Base-by-base conservation (phyloP, 768 basidiomycete genomes). In the Lentinula sp. region DNA sequence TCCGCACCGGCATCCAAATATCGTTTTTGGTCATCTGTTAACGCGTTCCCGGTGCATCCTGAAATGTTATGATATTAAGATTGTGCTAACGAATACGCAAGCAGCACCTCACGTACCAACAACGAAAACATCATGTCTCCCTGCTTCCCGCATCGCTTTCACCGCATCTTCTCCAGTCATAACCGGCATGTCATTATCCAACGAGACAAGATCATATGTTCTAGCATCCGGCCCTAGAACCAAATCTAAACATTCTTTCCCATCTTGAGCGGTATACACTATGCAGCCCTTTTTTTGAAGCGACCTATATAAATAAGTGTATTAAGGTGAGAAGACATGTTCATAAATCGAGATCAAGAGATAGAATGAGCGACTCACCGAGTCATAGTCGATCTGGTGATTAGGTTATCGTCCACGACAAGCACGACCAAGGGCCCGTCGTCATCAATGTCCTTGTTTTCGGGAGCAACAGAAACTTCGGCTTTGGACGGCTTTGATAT, bases 241-340 rank as follows among this genome's bases (percentile, higher is more conserved):
- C 60, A 74, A 62, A 37, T 77, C 75, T 35, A 76, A 67, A 28
- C 70, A 73, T 53, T 72, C 66, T 56, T 70, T 62, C 18, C 77
- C 77, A 63, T 78, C 73, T 57, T 72, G 71, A 35, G 77, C 77
- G 8, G 67, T 71, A 16, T 70, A 68, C 20, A 76, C 74, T 13
- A 65, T 57, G 60, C 76, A 77, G 0, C 77, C 77, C 18, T 74
- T 67, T n/a, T 72, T 73, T 3, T 66, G 63, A 36, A 77, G 62
- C 65, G 77, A 68, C 28, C 76, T 67, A 7, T 16, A 15, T 13
- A n/a, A 18, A 50, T 18, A 42, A 42, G 41, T 37, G 9, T 28
- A 32, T 23, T 8, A 9, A 28, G 5, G 54, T 13, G 28, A 28
- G 28, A 3, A 28, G 28, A 2, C 28, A 28, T 28, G 28, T 28